Evolutionary conservation across 2,329 filamentous ascomycete genomes (phyloP), one percentile per base, ranked within the genome.

Genomic region (Pyrenophora seminiperda): DNA sequence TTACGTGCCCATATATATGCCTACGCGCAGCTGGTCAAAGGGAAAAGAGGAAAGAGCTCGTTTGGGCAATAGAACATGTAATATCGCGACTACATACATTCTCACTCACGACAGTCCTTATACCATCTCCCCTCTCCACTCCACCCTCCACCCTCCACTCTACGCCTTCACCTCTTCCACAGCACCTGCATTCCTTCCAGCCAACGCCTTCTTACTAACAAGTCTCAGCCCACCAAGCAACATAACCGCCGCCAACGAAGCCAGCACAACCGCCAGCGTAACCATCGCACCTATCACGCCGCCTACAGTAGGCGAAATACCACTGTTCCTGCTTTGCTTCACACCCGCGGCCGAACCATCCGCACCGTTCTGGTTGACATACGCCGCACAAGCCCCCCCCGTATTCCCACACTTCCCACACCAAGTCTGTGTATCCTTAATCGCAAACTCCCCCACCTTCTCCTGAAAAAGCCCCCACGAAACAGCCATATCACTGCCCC

Each of bases 221-320:
- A 87, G 65, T 52, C 81, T 79, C 56, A 84, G 79, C 0, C 84
- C 84, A 55, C 79, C 82, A 6, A 82, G 45, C 34, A 85, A 54
- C 70, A 87, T 70, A 15, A 84, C 58, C 1, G 75, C 78, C 57
- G 82, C 80, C 9, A 83, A 45, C 9, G 49, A 51, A 0, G 81
- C 83, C 34, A 87, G 61, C n/a, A 88, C 75, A 9, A 87, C 83
- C 18, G 78, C 85, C 31, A 89, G 68, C 1, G 85, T 87, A 14
- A 88, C 84, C 78, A 88, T 82, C 0, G 86, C 86, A 29, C 86
- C 86, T 65, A 95, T 91, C 4, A 93, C 90, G 42, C 91, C 90
- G 0, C 89, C 90, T n/a, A 92, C 84, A 5, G 83, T 80, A 30
- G 79, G 83, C 41, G 86, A 88, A 20, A 95, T 41, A 11, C 18